Base-by-base conservation (phyloP, 2,329 filamentous ascomycete species). In the Penicillium palitans region DNA sequence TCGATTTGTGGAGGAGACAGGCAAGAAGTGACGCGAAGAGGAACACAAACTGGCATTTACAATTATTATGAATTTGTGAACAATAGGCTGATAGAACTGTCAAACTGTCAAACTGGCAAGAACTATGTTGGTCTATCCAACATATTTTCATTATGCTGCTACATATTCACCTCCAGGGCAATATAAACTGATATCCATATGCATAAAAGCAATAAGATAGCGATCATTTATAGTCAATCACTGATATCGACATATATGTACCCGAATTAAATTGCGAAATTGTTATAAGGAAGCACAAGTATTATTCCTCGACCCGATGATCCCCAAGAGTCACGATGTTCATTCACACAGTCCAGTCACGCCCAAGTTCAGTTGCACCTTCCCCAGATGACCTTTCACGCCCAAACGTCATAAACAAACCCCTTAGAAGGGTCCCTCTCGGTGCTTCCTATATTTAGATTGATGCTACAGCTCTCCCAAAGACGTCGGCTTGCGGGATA, bases 271-370 rank as follows among this genome's bases (percentile, higher is more conserved):
- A 15, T 46, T 46, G 10, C 7, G 10, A 17, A 24, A 10, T 21
- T 8, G 3, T 29, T 6, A 9, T 29, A 29, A 21, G 19, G 19
- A 21, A 21, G 19, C 29, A 24, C 8, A 33, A 33, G 9, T 31
- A 12, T 47, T 31, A 12, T 47, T 27, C 8, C 44, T 55, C 8
- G 17, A 15, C 31, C 42, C 5, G 46, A 33, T 44, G 53, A 55
- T 51, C 53, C n/a, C 6, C 3, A 8, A 25, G 5, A 27, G 33
- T 55, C 47, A 45, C 47, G 7, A 27, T 52, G 39, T 25, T 58
- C 25, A 40, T 49, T 52, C 53, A 63, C 39, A 61, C 52, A 64
- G 54, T 60, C 55, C 21, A n/a, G 56, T 67, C 65, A 67, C 58
- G 58, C 63, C 55, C 56, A 45, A 56, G 53, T 48, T 21, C 46